Evolutionary conservation across 2,329 filamentous ascomycete species (phyloP), one percentile per base, ranked within the genome.

Genomic region (Fusarium armeniacum): DNA sequence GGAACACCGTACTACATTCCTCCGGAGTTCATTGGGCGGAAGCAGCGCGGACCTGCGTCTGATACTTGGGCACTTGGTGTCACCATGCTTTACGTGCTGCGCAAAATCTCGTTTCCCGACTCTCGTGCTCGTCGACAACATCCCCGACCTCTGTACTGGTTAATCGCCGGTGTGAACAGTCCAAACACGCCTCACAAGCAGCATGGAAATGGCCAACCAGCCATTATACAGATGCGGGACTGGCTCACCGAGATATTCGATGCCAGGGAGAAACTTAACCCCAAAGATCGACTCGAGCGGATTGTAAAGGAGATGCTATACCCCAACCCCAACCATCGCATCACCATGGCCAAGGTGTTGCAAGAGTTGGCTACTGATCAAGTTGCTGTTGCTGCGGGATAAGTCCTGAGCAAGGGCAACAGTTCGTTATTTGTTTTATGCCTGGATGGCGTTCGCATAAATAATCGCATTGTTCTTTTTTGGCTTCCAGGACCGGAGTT

Each of bases 1-100:
- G 87, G 87, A 51, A 89, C 87, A 16, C 87, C 87, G 15, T 89
- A 87, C 77, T 89, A 89, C 73, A 82, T 89, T 22, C 86, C 87
- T 2, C 87, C 87, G 24, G 87, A 89, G 75, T 89, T 87, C 74
- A 87, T 89, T 62, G 85, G 83, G 15, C 78, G 81, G 54, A 86
- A 84, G 75, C 79, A 82, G 47, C 85, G 87, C 33, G 87, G 87
- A 5, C 76, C 83, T 5, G 79, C 86, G 3, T 87, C 86, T 32
- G 87, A 89, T 68, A 85, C 88, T 11, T 89, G 87, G 86, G 87
- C 86, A 0, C 78, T 89, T 32, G 87, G 87, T 46, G 81, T 89
- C 51, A 88, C 86, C 32, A 88, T 89, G 86, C 81, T 89, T 22
- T 89, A 89, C 66, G 83, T 87, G 6, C 76, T 89, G 56, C 80